Evolutionary conservation across 2,329 filamentous ascomycete genomes (phyloP), one percentile per base, ranked within the genome.

Genomic region (Diaporthe destruens): DNA sequence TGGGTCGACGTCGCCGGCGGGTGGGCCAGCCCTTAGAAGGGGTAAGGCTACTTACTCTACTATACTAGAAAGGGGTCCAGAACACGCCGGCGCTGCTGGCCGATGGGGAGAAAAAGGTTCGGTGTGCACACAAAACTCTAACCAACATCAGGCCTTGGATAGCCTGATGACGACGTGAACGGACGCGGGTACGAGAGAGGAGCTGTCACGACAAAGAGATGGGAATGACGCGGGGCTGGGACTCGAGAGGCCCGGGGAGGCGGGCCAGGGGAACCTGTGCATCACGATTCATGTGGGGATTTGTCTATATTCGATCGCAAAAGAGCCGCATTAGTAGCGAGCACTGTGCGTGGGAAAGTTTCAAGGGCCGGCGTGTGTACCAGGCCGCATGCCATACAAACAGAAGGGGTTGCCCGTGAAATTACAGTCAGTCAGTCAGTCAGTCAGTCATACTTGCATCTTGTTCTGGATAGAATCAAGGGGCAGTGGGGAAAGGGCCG

Each of bases 1-100:
- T 99, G 96, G 96, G 96, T 99, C 18, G 94, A 98, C 74, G 95
- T 98, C 77, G 96, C 95, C 61, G 96, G 96, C 77, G 96, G 96
- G 73, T 99, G 95, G 94, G 91, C 93, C 72, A 85, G 84, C 74
- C 84, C 85, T 68, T 86, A 80, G 55, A 61, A 57, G 67, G 54
- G 36, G 44, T 70, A 34, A 82, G 71, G n/a, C 14, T 61, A n/a
- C n/a, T n/a, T n/a, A n/a, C n/a, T n/a, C n/a, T n/a, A 6, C 16
- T 32, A 55, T 36, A 11, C 16, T 16, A 42, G 47, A 39, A 4
- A 20, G 32, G 32, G 69, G 47, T 7, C 36, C 16, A 16, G 8
- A 56, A 42, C 25, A 67, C 29, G 57, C 57, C 55, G 65, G 29
- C 39, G 36, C 56, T 5, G 12, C 16, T 18, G 36, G n/a, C 14